phyloP scores from a whole-genome alignment of 2,329 filamentous ascomycete species.

The Trichoderma cornu-damae region DNA sequence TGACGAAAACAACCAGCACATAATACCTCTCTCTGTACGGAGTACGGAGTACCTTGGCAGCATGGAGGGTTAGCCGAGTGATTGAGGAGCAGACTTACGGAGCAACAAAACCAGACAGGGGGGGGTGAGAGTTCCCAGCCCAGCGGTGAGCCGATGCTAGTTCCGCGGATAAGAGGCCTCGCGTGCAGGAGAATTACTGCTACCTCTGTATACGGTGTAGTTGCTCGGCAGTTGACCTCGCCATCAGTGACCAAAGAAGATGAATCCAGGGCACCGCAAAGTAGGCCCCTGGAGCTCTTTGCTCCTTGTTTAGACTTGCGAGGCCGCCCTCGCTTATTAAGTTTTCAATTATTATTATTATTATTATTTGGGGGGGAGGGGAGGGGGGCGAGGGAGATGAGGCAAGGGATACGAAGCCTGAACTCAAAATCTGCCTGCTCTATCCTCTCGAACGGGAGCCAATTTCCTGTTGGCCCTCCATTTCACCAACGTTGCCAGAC shows the following conservation, averaged over 20 bases:
- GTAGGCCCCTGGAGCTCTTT: not conserved
- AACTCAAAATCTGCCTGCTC: not conserved
- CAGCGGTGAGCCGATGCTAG: conserved; percentile 19
- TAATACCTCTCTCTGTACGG: too few relatives aligned
- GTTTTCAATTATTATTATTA: too few relatives aligned
- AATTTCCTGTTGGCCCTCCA: not conserved
- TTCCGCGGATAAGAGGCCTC: conserved; percentile 14
- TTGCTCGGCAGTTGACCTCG: conserved; percentile 14
- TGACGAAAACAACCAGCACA: not conserved
- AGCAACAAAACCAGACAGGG: conserved; percentile 9
- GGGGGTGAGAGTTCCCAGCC: conserved; percentile 6
- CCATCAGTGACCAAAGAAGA: not conserved
- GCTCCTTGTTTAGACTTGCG: not conserved
- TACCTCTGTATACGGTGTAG: not conserved
- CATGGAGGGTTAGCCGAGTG: not conserved
- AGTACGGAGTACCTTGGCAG: not conserved
- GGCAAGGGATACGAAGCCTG: not conserved
- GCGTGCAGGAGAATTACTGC: conserved; percentile 13
- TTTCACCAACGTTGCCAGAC: not conserved
- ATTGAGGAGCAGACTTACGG: conserved; percentile 2
- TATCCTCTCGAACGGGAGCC: not conserved
- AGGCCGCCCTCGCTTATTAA: conserved; percentile 12
- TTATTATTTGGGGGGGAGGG: too few relatives aligned
- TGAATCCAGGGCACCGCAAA: not conserved
- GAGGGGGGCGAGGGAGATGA: not conserved